Evolutionary conservation across 176 grass and related monocot genomes (phyloP).

Genomic region (Bothriochloa decipiens): DNA sequence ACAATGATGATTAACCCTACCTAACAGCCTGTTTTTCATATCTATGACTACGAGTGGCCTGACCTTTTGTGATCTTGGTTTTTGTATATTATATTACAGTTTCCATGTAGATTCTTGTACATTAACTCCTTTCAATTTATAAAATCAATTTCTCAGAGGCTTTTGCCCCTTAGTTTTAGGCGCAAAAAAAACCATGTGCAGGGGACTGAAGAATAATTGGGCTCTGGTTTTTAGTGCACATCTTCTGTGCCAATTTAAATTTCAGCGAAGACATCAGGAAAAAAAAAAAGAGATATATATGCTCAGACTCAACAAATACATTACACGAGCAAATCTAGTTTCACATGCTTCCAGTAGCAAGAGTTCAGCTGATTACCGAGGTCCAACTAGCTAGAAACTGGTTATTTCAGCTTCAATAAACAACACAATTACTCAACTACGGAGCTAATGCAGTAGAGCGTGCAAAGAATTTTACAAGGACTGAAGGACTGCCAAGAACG

Average conservation of each 20-base stretch:
- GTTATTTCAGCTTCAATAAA: slow-evolving; percentile 34
- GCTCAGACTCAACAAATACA: background rate
- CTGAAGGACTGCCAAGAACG: slow-evolving; percentile 3
- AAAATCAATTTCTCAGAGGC: no score
- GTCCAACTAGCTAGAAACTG: slow-evolving; percentile 26
- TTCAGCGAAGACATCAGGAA: background rate
- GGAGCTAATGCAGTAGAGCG: slow-evolving; percentile 1
- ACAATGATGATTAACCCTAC: no score
- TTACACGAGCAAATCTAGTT: background rate
- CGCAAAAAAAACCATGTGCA: no score
- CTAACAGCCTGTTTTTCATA: no score
- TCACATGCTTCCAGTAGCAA: background rate
- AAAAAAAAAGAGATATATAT: background rate
- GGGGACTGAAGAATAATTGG: background rate
- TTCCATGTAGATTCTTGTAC: no score
- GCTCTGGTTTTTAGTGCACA: background rate
- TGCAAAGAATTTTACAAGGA: slow-evolving; percentile 35
- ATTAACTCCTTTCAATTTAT: no score
- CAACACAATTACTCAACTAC: slow-evolving; percentile 17
- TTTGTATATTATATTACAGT: no score
- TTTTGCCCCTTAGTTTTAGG: no score
- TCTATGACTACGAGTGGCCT: no score
- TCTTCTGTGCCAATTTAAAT: background rate
- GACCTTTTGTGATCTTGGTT: no score
- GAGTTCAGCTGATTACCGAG: background rate